phyloP scores from a whole-genome alignment of 257 asterid species.

The Cruciata laevipes region DNA sequence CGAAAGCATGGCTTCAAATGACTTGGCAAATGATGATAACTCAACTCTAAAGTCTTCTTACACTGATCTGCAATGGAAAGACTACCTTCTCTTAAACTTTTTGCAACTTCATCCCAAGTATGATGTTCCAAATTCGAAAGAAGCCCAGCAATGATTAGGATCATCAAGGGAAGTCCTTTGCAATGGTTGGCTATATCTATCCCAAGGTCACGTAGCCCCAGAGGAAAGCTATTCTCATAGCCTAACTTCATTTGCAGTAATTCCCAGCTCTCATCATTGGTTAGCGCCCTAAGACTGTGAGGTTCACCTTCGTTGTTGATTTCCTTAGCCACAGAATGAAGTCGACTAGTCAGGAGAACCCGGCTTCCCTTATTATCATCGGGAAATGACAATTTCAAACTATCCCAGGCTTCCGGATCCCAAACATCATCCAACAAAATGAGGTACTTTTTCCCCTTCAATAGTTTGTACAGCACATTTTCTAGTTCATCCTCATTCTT shows the following conservation, averaged over 20 bases:
- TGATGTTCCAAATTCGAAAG: neutral
- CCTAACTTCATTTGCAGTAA: neutral
- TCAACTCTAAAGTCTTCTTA: neutral
- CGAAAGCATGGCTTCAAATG: neutral
- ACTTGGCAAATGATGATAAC: neutral
- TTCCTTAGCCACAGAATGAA: neutral
- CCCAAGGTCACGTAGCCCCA: neutral
- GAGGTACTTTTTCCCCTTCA: slow-evolving; percentile 3
- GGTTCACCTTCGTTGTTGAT: neutral
- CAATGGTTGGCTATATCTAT: neutral
- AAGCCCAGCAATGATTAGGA: neutral
- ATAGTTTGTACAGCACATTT: neutral
- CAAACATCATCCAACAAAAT: slow-evolving; percentile 7
- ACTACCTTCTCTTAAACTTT: neutral
- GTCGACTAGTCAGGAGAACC: neutral
- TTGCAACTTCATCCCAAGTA: neutral
- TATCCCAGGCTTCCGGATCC: neutral
- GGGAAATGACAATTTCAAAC: neutral
- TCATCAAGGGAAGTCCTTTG: neutral
- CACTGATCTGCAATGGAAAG: neutral
- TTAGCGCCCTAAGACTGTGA: neutral
- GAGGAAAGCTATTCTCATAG: neutral
- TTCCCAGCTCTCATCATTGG: neutral
- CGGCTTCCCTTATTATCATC: neutral
- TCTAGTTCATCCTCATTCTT: neutral